These are phyloP conservation scores for Hyphopichia homilentoma DNA, from an alignment of 805 yeast species.

Conservation along the genomic window DNA sequence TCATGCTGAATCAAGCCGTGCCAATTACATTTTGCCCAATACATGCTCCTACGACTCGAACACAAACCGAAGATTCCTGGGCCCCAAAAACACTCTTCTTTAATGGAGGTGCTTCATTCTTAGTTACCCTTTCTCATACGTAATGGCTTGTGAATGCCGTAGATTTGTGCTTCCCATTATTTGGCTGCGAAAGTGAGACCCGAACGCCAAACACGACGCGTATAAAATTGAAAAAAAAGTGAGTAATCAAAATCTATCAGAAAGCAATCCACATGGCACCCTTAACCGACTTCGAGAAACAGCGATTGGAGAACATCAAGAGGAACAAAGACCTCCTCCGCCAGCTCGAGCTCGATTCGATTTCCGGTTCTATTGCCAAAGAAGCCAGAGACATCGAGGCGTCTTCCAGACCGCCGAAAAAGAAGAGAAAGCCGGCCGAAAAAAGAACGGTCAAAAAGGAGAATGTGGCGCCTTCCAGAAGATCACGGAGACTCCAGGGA, in stretches of 20 bases:
- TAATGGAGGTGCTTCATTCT: too few relatives aligned
- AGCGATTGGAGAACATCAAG: constrained; percentile 73
- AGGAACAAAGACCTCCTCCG: constrained; percentile 74
- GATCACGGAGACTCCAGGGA: constrained; percentile 80
- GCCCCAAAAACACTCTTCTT: too few relatives aligned
- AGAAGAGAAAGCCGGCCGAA: constrained; percentile 6
- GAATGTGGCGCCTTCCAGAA: constrained; percentile 53
- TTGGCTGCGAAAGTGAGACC: too few relatives aligned
- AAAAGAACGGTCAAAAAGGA: constrained; percentile 20
- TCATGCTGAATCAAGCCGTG: too few relatives aligned
- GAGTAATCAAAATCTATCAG: background rate
- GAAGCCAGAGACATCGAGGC: constrained; percentile 31
- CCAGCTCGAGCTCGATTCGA: constrained; percentile 62
- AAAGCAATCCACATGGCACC: constrained; percentile 10
- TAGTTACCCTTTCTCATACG: too few relatives aligned
- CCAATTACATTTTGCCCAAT: too few relatives aligned
- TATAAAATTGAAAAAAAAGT: too few relatives aligned
- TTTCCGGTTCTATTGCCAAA: constrained; percentile 49
- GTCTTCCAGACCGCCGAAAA: constrained; percentile 15
- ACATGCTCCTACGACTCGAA: too few relatives aligned
- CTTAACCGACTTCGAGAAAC: constrained; percentile 65
- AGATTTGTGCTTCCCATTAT: too few relatives aligned
- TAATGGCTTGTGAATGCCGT: too few relatives aligned
- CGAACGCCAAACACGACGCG: too few relatives aligned
- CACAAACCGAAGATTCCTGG: too few relatives aligned